Base-by-base conservation (phyloP, 371 early-diverging fungal species). In the Thermomucor indicae-seudaticae region DNA sequence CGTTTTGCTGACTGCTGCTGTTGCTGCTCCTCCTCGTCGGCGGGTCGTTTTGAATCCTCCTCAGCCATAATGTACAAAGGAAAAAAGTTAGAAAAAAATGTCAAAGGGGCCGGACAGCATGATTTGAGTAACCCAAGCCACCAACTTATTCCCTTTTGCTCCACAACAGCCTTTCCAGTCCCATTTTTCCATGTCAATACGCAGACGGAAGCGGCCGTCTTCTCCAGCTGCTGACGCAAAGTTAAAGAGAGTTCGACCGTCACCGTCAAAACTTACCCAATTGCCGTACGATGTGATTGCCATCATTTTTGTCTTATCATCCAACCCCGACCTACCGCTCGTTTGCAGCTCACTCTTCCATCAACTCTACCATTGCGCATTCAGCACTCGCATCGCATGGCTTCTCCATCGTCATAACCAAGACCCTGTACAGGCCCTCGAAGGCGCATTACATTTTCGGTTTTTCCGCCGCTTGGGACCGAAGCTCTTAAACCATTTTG, bases 211-310 rank as follows among this genome's bases (percentile, higher is more conserved):
- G n/a, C n/a, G n/a, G n/a, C n/a, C n/a, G n/a, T n/a, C n/a, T n/a
- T n/a, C n/a, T n/a, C n/a, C n/a, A n/a, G 37, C 10, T 16, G 19
- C 37, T 16, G 19, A 10, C 37, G 37, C 14, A 14, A 4, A 37
- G 32, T 47, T 7, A 10, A 11, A 47, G 32, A 32, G 20, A 32
- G 17, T 25, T 0, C 28, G 32, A 42, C 20, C 29, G 32, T 34
- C 22, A 17, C 37, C 37, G 20, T 46, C 32, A 3, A 31, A 28
- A 29, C 27, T 49, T 49, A 17, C 52, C 34, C 31, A 27, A 24
- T 40, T 76, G 1, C 77, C 77, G 1, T 65, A 50, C 49, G 77
- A 76, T 51, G 60, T 76, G 4, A 27, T 76, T 0, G 62, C 64
- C 12, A 17, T 34, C 3, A 67, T 76, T 12, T 76, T 76, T 27